A percentile compares a stretch with the other conserved stretches of the same genome.
phyloP scores from a whole-genome alignment of 805 yeast species.

The Myxozyma melibiosi region DNA sequence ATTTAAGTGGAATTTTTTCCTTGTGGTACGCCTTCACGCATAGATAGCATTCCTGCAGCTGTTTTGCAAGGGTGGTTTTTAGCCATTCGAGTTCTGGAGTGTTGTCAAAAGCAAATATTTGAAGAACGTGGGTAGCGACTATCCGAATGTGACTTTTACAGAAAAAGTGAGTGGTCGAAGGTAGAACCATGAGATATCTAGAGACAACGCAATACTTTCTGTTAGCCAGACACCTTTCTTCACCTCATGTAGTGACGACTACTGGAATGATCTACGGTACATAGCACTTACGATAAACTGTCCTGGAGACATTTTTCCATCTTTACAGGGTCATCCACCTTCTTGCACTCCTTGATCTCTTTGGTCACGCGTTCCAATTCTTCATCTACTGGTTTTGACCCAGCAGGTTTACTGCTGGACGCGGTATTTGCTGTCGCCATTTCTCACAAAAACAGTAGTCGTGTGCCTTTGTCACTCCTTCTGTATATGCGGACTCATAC shows the following conservation, averaged over 20 bases:
- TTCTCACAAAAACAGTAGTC: no score
- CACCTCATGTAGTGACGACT: not conserved
- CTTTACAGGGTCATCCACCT: slow-evolving; percentile 22
- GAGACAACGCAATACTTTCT: not conserved
- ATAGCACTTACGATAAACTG: slow-evolving; percentile 24
- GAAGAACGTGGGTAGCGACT: slow-evolving; percentile 23
- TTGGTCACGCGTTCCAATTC: slow-evolving; percentile 13
- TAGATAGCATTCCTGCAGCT: slow-evolving; percentile 28
- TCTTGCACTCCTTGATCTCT: slow-evolving; percentile 23
- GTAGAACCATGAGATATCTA: slow-evolving; percentile 31
- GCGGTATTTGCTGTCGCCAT: not conserved
- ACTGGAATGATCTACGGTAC: not conserved
- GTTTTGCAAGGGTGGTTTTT: slow-evolving; percentile 25
- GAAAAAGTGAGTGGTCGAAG: slow-evolving; percentile 22
- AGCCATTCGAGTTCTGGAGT: slow-evolving; percentile 33
- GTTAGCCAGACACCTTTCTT: not conserved
- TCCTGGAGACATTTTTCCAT: slow-evolving; percentile 32
- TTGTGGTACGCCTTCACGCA: slow-evolving; percentile 35
- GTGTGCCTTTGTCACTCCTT: no score
- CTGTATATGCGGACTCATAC: no score
- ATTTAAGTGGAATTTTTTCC: slow-evolving; percentile 17
- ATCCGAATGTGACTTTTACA: slow-evolving; percentile 16
- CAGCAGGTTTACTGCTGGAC: not conserved
- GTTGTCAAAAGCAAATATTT: slow-evolving; percentile 32
- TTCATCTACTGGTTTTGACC: slow-evolving; percentile 12